Evolutionary conservation across 495 filamentous ascomycete genomes (phyloP), one percentile per base, ranked within the genome.

Genomic region (Pyrenula massariospora): DNA sequence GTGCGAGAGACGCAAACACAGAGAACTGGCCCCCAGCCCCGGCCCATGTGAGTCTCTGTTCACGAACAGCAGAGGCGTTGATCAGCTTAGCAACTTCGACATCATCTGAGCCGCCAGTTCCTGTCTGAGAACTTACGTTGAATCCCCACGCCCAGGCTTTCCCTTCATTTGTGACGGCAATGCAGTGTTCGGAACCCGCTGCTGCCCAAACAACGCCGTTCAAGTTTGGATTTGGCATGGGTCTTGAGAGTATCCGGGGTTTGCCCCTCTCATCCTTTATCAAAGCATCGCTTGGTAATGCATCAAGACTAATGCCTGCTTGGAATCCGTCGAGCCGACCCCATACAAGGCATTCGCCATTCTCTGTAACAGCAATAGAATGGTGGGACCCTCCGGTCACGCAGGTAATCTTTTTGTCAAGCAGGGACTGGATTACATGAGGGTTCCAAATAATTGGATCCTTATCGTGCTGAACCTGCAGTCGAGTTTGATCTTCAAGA

Each of bases 401-500:
- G 52, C 70, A 68, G 22, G 56, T 68, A 48, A 87, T 66, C 24
- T 68, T 64, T 48, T 61, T 64, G 10, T 60, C 63, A 11, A 69
- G 67, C 21, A 97, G 77, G 2, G 75, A 77, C 8, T 82, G 59
- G 42, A 90, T 83, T 15, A 81, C 65, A 12, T 77, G 76, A 1
- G 86, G 84, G 50, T 75, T 74, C 8, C 76, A 68, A 53, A 87
- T 73, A 47, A 75, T 72, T n/a, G n/a, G n/a, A n/a, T n/a, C n/a
- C n/a, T n/a, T n/a, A n/a, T n/a, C n/a, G n/a, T n/a, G n/a, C 25
- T 82, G 78, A 55, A 76, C 77, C 56, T 84, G 77, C 22, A 83
- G 77, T 56, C 90, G 89, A 22, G 84, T 89, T 52, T 80, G 78
- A 12, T 81, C 78, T 12, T 75, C 73, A 54, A 89, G 77, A 50